phyloP scores from a whole-genome alignment of 2,329 filamentous ascomycete genomes.

The Trichoderma oligosporum region DNA sequence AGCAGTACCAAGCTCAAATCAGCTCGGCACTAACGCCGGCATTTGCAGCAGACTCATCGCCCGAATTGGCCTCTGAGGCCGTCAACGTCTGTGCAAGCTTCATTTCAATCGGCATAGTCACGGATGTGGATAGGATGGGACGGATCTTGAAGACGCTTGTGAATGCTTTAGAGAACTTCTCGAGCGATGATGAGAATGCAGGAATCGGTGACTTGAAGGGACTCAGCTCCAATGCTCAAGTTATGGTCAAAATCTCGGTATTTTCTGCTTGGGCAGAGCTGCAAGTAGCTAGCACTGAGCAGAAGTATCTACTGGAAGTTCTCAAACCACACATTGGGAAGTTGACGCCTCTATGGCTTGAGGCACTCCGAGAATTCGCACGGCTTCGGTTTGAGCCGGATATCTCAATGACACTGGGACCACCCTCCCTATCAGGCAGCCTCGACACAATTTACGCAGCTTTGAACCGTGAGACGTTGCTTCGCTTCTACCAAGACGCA shows the following conservation, averaged over 20 bases:
- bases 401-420: conserved; percentile 84
- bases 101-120: conserved; percentile 94
- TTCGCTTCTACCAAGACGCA: conserved; percentile 94
- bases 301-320: conserved; percentile 83
- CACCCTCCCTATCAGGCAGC: conserved; percentile 75
- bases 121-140: conserved; percentile 97
- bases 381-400: conserved; percentile 92
- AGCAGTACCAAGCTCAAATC: conserved; percentile 98
- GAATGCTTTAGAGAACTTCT: conserved; percentile 87
- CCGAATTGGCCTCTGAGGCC: conserved; percentile 90
- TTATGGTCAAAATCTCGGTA: conserved; percentile 97
- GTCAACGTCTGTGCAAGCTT: conserved; percentile 98
- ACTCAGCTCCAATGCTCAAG: conserved; percentile 89
- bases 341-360: conserved; percentile 89
- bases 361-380: conserved; percentile 89
- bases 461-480: conserved; percentile 85
- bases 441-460: conserved; percentile 93
- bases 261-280: conserved; percentile 97
- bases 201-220: conserved; percentile 90
- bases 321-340: conserved; percentile 85
- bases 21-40: conserved; percentile 93
- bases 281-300: conserved; percentile 90
- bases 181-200: conserved; percentile 72
- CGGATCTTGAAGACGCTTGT: conserved; percentile 93
- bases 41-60: conserved; percentile 92